Conservation (phyloP, 2,329 filamentous ascomycete species). For the Trichoderma guizhouense region DNA sequence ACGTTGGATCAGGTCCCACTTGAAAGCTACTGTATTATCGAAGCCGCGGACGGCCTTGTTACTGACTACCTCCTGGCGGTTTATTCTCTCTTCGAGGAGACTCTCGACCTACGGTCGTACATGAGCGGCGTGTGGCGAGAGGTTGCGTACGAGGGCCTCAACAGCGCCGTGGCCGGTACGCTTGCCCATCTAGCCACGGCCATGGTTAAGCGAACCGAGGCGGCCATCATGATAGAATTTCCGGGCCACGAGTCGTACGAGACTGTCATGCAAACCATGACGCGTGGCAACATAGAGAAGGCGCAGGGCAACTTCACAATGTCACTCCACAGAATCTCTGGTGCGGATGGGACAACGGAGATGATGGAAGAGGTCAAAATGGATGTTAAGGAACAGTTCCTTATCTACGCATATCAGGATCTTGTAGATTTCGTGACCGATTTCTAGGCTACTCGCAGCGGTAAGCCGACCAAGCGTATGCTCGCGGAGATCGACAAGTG, state of each 20-base stretch:
- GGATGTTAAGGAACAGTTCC: not conserved
- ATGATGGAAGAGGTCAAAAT: not conserved
- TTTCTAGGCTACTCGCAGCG: not conserved
- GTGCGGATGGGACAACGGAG: not conserved
- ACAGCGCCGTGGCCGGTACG: not conserved
- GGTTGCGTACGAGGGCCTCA: not conserved
- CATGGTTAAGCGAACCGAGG: not conserved
- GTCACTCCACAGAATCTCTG: not conserved
- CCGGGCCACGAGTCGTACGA: not conserved
- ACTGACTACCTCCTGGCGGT: not conserved
- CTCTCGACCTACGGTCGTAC: not conserved
- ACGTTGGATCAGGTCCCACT: not conserved
- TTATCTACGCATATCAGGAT: not conserved
- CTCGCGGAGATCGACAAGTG: not conserved
- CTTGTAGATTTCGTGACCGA: not conserved
- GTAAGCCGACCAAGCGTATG: not conserved
- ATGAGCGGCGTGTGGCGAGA: not conserved
- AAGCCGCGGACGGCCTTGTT: not conserved
- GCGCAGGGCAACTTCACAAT: not conserved
- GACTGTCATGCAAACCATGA: not conserved
- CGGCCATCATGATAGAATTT: not conserved
- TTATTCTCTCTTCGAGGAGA: not conserved
- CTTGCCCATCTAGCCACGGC: not conserved
- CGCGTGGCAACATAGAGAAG: not conserved
- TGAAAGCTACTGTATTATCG: not conserved